Base-by-base conservation (phyloP, 2,329 filamentous ascomycete species). In the Monosporascus sp. region DNA sequence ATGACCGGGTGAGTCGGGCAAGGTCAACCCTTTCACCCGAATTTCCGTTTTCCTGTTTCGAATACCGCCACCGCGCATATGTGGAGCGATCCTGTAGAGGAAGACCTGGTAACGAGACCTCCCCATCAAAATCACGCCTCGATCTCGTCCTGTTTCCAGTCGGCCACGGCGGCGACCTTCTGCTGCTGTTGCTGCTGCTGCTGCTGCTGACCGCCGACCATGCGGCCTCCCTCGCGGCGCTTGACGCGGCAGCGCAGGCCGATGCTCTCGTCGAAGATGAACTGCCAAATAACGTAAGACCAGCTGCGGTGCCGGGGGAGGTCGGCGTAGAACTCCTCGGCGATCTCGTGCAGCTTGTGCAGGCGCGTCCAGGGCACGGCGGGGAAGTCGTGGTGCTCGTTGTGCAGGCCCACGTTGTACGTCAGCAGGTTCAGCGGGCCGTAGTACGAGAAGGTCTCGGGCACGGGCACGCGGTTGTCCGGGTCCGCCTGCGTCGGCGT, bases 321-420 rank as follows among this genome's bases (percentile, higher is more conserved):
- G 55, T 89, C 88, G 59, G 87, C 84, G 73, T 99, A 99, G 69
- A 97, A 99, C 72, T 97, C 94, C 59, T 81, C 81, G 1, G 94
- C 94, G 53, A 95, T 88, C 58, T 83, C 74, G 66, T 92, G 85
- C 51, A 99, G 77, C 66, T 79, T 79, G 51, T 86, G 88, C 39
- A 99, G 80, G 35, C 88, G 80, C 9, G 91, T 97, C 94, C 94
- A 99, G 0, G 94, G 93, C 47, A 99, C 83, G 48, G 94, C 94
- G 11, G 94, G 94, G 74, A 99, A 99, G 72, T 99, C 94, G 71
- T 99, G 94, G 73, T 99, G 94, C 77, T 99, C 94, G 70, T 99
- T 99, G 77, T 99, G 94, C 66, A 97, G 77, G 50, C 94, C 94
- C 46, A 99, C 94, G 64, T 99, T 99, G 79, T 97, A 99, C 1